These are phyloP conservation scores for Poa pratensis DNA, from an alignment of 176 grass and related monocot genomes.

Conservation along the genomic window DNA sequence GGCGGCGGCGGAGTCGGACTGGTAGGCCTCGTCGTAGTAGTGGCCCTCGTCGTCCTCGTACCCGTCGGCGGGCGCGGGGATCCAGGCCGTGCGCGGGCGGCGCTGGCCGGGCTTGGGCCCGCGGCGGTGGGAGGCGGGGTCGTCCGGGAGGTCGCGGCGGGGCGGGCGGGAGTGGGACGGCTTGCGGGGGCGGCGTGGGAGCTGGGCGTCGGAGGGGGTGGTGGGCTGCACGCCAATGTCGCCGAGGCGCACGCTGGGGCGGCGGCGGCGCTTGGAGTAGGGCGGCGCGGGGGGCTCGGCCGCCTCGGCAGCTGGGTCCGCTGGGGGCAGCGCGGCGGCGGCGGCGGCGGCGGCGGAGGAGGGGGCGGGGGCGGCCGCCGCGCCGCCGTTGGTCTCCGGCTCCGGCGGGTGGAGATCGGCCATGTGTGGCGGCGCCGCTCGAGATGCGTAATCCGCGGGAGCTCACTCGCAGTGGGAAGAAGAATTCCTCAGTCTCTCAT, in stretches of 20 bases:
- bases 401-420: constrained; percentile 66
- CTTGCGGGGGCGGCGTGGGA: constrained; percentile 57
- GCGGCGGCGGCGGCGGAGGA: neutral
- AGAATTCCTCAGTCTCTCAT: neutral
- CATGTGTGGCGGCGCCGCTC: constrained; percentile 44
- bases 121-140: constrained; percentile 33
- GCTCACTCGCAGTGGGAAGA: constrained; percentile 15
- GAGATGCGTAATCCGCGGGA: constrained; percentile 58
- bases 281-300: constrained; percentile 20
- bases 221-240: constrained; percentile 69
- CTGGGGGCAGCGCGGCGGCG: neutral
- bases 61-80: constrained; percentile 19
- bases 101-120: constrained; percentile 46
- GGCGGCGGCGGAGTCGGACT: constrained; percentile 54
- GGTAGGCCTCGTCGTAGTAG: constrained; percentile 60
- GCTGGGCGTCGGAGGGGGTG: constrained; percentile 50
- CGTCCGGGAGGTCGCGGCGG: constrained; percentile 50
- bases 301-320: neutral
- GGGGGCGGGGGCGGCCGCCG: neutral
- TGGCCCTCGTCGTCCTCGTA: constrained; percentile 54
- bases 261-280: constrained; percentile 84
- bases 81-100: constrained; percentile 46
- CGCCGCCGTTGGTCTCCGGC: constrained; percentile 44
- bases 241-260: constrained; percentile 89
- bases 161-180: constrained; percentile 46